Percentiles rank a stretch among this genome's conserved stretches.
These are phyloP conservation scores for Monilinia aucupariae DNA, from an alignment of 2,329 filamentous ascomycete genomes.

Conservation along the genomic window DNA sequence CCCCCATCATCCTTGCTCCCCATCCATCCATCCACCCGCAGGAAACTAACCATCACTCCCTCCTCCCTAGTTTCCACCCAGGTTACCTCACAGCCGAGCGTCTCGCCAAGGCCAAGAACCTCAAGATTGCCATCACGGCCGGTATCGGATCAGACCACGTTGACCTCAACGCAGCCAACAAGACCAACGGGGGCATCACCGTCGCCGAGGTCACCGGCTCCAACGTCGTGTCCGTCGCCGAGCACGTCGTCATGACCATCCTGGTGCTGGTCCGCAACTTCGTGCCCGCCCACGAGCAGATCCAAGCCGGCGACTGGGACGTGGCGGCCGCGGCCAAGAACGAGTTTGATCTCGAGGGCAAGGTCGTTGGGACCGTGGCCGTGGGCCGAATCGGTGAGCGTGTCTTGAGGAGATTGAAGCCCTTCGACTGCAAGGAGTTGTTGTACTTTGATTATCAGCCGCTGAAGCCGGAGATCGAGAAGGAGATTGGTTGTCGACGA, in stretches of 20 bases:
- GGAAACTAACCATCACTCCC: background rate
- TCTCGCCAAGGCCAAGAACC: slow-evolving; percentile 95
- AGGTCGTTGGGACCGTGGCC: slow-evolving; percentile 95
- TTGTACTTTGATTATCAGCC: slow-evolving; percentile 99
- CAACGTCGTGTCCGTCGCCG: slow-evolving; percentile 97
- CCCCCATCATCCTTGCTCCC: slow-evolving; percentile 18
- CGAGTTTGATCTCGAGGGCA: slow-evolving; percentile 94
- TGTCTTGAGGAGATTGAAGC: slow-evolving; percentile 89
- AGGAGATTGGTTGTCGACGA: slow-evolving; percentile 90
- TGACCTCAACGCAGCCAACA: slow-evolving; percentile 87
- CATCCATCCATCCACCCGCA: background rate
- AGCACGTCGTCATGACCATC: slow-evolving; percentile 99
- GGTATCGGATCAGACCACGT: slow-evolving; percentile 99
- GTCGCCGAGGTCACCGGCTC: slow-evolving; percentile 97
- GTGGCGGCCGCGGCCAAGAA: slow-evolving; percentile 96
- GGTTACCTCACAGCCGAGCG: slow-evolving; percentile 96
- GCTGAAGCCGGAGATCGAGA: slow-evolving; percentile 75
- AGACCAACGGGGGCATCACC: slow-evolving; percentile 94
- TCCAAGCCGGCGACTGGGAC: slow-evolving; percentile 85
- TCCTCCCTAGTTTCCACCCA: slow-evolving; percentile 74
- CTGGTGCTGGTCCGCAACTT: slow-evolving; percentile 96
- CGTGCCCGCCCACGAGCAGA: slow-evolving; percentile 92
- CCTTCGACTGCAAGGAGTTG: slow-evolving; percentile 99
- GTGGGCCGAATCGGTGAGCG: slow-evolving; percentile 98
- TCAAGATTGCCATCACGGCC: slow-evolving; percentile 94